Percentiles rank a stretch among this genome's conserved stretches.
These are phyloP conservation scores for Cairneyella variabilis DNA, from an alignment of 495 filamentous ascomycete species.

Conservation along the genomic window DNA sequence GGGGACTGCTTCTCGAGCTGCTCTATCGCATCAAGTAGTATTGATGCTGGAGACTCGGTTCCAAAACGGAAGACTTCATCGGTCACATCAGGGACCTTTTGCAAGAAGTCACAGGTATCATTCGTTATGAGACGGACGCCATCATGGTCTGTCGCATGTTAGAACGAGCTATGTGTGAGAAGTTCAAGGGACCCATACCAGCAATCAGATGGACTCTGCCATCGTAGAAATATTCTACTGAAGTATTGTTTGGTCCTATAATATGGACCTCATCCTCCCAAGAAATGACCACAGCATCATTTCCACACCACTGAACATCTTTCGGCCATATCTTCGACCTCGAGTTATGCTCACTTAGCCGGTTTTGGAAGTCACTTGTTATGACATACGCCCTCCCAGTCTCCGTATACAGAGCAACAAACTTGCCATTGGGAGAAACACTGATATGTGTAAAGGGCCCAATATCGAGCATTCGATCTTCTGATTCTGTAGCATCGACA, in stretches of 20 bases:
- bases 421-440: slow-evolving; percentile 86
- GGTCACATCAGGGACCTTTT: slow-evolving; percentile 84
- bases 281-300: slow-evolving; percentile 87
- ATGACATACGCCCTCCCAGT: slow-evolving; percentile 91
- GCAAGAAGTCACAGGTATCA: slow-evolving; percentile 90
- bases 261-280: slow-evolving; percentile 99
- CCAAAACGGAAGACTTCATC: slow-evolving; percentile 87
- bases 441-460: slow-evolving; percentile 88
- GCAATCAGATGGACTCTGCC: slow-evolving; percentile 83
- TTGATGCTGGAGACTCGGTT: slow-evolving; percentile 80
- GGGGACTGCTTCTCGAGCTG: slow-evolving; percentile 91
- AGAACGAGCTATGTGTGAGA: not conserved
- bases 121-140: slow-evolving; percentile 85
- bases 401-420: slow-evolving; percentile 78
- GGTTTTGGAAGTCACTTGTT: slow-evolving; percentile 87
- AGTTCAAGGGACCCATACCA: slow-evolving; percentile 52
- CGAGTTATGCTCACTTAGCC: slow-evolving; percentile 88
- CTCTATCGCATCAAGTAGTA: slow-evolving; percentile 87
- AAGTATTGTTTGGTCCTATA: slow-evolving; percentile 76
- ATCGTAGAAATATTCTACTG: slow-evolving; percentile 86
- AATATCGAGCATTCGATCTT: slow-evolving; percentile 84
- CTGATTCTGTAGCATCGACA: slow-evolving; percentile 81
- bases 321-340: slow-evolving; percentile 80
- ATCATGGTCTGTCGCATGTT: slow-evolving; percentile 70
- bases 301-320: slow-evolving; percentile 92